A percentile compares a stretch with the other conserved stretches of the same genome.
Conservation (phyloP, 164 flowering plant species). For the Vitis vinifera region ASM3070453v1 NC_081822.1:7696001-7696500, state of each 20-base stretch:
- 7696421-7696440: no score
- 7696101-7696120: constrained; percentile 6
- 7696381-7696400: no score
- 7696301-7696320: neutral
- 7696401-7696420: no score
- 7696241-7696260: constrained; percentile 91
- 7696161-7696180: constrained; percentile 96
- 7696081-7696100: no score
- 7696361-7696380: no score
- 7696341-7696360: neutral
- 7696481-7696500: no score
- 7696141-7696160: constrained; percentile 93
- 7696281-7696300: constrained; percentile 12
- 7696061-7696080: no score
- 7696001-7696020: neutral
- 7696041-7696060: neutral
- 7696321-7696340: no score
- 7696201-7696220: constrained; percentile 97
- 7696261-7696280: constrained; percentile 79
- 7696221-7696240: constrained; percentile 93
- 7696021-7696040: neutral
- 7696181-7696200: constrained; percentile 84
- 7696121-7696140: constrained; percentile 88
- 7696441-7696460: no score
- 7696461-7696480: no score